Evolutionary conservation across 257 asterid genomes (phyloP), one percentile per base, ranked within the genome.

Genomic region (Nicotiana attenuata): DNA sequence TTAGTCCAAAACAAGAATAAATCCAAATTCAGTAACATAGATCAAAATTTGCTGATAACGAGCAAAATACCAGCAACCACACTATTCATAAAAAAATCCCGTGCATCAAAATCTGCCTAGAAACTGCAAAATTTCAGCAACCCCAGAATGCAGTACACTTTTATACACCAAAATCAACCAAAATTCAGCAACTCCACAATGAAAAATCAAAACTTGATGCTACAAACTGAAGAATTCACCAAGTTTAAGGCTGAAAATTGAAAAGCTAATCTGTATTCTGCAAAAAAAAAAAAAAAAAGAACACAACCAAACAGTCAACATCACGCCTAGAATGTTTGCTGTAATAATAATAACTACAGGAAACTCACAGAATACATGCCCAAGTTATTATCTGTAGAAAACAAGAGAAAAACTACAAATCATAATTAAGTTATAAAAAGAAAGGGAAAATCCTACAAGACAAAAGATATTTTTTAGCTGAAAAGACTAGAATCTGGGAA

Each of bases 301-400:
- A 38, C 82, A 57, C 79, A 78, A 73, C 85, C 87, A 24, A 84
- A 81, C 86, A 85, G 88, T 81, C 89, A 88, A 85, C 33, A 20
- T 16, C 93, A 84, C 83, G 87, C 89, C 84, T 88, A 59, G 79
- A 82, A 84, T 52, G 84, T 82, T 84, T 65, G 86, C 79, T 83
- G 60, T 81, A 85, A 69, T 82, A 35, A 80, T 71, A 82, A 50
- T 52, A 66, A 78, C 78, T 35, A 76, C 41, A 73, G 16, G 59
- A 73, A 47, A 47, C 79, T 11, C 4, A 65, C 68, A 77, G n/a
- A 47, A 80, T 75, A 63, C 60, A 63, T 38, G 67, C 52, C 35
- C 64, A 47, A 65, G 19, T 29, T 31, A 26, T 10, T 38, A 67
- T 35, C 76, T 4, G 38, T 22, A 35, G 29, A 67, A 52, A n/a